phyloP scores from a whole-genome alignment of 2,329 filamentous ascomycete species.

The Ophiostoma perfectum region DNA sequence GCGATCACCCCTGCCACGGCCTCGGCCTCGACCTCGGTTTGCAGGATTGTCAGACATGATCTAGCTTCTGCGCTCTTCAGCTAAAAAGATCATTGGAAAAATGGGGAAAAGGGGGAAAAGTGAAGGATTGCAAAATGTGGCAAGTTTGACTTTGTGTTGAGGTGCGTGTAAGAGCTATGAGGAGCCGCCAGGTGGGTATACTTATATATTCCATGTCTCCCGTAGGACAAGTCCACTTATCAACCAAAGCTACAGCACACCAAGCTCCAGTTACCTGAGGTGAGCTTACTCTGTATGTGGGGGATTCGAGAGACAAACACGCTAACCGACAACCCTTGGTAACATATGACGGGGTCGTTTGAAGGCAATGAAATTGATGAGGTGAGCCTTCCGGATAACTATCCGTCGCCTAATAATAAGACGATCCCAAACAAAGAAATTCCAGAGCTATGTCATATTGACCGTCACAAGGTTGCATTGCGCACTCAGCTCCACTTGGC shows the following conservation, averaged over 20 bases:
- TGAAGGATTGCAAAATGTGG: background rate
- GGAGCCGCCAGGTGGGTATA: background rate
- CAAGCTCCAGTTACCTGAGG: background rate
- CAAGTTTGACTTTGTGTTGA: background rate
- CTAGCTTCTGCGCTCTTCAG: background rate
- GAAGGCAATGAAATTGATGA: background rate
- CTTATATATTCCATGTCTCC: background rate
- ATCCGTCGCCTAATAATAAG: background rate
- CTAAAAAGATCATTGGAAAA: background rate
- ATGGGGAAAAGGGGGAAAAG: background rate
- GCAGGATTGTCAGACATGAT: slow-evolving; percentile 16
- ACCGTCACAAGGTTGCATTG: background rate
- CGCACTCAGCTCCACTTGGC: background rate
- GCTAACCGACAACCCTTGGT: too few species aligned
- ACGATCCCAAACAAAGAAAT: background rate
- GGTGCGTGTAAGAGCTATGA: background rate
- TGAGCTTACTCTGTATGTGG: background rate
- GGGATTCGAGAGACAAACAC: too few species aligned
- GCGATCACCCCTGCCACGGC: background rate
- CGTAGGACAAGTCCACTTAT: background rate
- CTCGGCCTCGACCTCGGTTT: slow-evolving; percentile 18
- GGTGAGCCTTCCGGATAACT: background rate
- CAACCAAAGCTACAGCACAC: too few species aligned
- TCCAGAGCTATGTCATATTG: background rate
- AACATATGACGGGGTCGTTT: background rate